These are phyloP conservation scores for Globisporangium emineosum DNA, from an alignment of 352 stramenopile species.

Conservation along the genomic window DNA sequence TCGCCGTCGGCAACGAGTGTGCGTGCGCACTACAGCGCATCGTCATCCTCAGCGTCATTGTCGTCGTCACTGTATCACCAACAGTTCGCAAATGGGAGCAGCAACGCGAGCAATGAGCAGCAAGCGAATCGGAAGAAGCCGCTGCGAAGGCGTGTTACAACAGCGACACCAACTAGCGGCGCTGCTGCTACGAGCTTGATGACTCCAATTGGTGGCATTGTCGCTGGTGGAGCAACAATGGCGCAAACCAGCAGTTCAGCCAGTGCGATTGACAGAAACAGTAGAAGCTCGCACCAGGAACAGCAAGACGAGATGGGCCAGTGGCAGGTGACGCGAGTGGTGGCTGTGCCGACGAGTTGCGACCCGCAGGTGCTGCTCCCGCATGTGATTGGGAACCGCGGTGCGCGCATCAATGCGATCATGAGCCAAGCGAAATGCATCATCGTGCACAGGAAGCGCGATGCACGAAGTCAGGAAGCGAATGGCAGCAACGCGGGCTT, in stretches of 20 bases:
- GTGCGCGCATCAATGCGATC: slow-evolving; percentile 50
- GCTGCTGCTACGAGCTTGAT: neutral
- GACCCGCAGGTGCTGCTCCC: slow-evolving; percentile 37
- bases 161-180: neutral
- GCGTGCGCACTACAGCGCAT: slow-evolving; percentile 3
- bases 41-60: neutral
- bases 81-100: neutral
- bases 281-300: neutral
- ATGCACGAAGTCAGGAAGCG: neutral
- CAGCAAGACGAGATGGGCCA: slow-evolving; percentile 12
- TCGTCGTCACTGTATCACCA: slow-evolving; percentile 4
- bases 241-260: neutral
- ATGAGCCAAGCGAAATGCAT: slow-evolving; percentile 57
- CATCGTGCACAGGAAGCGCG: slow-evolving; percentile 38
- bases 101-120: neutral
- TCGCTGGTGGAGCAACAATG: neutral
- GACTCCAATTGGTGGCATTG: neutral
- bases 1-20: neutral
- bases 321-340: slow-evolving; percentile 22
- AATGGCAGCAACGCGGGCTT: slow-evolving; percentile 15
- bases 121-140: slow-evolving; percentile 14
- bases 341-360: slow-evolving; percentile 46
- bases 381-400: slow-evolving; percentile 46
- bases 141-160: slow-evolving; percentile 8
- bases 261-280: neutral